Evolutionary conservation across 1,139 yeast species (phyloP), one percentile per base, ranked within the genome.

Genomic region (Kodamaea suecica): DNA sequence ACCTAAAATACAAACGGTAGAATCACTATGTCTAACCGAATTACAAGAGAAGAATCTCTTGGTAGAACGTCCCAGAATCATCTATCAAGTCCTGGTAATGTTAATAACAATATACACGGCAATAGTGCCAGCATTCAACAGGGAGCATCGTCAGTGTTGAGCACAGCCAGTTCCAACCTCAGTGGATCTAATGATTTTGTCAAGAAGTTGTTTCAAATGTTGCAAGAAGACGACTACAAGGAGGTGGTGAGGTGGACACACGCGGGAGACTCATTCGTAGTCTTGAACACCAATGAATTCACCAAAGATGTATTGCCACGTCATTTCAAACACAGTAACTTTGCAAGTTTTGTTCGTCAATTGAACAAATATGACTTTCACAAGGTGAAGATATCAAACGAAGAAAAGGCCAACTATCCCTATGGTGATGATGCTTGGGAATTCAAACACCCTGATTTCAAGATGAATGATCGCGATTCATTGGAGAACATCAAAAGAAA

Each of bases 361-460:
- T 68, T 92, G 49, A 92, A 92, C 67, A 90, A 92, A 69, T 92
- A 48, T 39, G 61, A 57, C 31, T 55, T 57, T 52, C 61, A 55
- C 43, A 55, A 55, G 48, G 55, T 55, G 25, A 82, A 84, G 58
- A 72, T 72, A 45, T 64, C 59, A 76, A 58, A 57, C 66, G 73
- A 78, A 48, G 79, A 76, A 38, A 69, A 69, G 40, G 67, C 63
- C 42, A 65, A 65, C 31, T 66, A 67, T 42, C 74, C 76, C 35
- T 83, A 81, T 49, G 87, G 90, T 26, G 94, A 84, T 41, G 81
- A 82, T 54, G 81, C 92, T 15, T 92, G 97, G 97, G 97, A 90
- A 55, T 92, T 92, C 63, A 80, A 80, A 54, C 97, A 92, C 56
- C 95, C 95, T 0, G 88, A 81, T 45, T 92, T 92, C 58, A 75